Percentiles rank a stretch among this genome's conserved stretches.
Conservation (phyloP, 148 eudicot species). For the Silene conica region DNA sequence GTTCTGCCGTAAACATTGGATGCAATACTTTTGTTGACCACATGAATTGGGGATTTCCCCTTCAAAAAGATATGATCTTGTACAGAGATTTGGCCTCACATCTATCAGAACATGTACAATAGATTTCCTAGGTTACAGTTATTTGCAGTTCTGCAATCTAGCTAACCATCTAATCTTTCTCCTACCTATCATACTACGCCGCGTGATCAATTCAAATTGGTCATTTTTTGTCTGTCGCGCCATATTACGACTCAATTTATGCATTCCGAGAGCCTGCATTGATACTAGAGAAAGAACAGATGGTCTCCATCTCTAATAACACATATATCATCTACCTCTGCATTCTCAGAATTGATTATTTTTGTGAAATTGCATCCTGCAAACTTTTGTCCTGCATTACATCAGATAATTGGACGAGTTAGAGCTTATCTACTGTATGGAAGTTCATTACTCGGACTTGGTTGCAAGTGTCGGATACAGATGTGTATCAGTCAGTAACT, state of each 20-base stretch:
- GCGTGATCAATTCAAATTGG: not conserved
- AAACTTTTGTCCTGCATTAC: slow-evolving; percentile 60
- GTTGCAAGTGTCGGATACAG: too few species aligned
- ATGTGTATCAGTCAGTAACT: too few species aligned
- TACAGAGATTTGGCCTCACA: not conserved
- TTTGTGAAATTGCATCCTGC: slow-evolving; percentile 45
- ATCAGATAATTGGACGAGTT: not conserved
- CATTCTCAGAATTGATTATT: slow-evolving; percentile 52
- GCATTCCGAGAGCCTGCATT: slow-evolving; percentile 2
- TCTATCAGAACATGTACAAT: not conserved
- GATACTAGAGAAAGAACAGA: slow-evolving; percentile 44
- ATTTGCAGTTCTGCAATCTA: slow-evolving; percentile 19
- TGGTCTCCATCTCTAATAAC: slow-evolving; percentile 81
- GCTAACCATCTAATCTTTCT: not conserved
- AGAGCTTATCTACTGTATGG: not conserved
- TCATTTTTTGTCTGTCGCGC: too few species aligned
- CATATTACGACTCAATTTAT: too few species aligned
- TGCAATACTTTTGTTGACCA: not conserved
- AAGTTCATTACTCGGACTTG: too few species aligned
- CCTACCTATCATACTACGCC: slow-evolving; percentile 11
- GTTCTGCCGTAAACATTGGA: too few species aligned
- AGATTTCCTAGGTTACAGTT: not conserved
- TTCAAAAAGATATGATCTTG: not conserved
- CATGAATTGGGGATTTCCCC: not conserved
- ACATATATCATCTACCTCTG: slow-evolving; percentile 67